Evolutionary conservation across 2,329 filamentous ascomycete species (phyloP).

Genomic region (Penicillium concentricum): DNA sequence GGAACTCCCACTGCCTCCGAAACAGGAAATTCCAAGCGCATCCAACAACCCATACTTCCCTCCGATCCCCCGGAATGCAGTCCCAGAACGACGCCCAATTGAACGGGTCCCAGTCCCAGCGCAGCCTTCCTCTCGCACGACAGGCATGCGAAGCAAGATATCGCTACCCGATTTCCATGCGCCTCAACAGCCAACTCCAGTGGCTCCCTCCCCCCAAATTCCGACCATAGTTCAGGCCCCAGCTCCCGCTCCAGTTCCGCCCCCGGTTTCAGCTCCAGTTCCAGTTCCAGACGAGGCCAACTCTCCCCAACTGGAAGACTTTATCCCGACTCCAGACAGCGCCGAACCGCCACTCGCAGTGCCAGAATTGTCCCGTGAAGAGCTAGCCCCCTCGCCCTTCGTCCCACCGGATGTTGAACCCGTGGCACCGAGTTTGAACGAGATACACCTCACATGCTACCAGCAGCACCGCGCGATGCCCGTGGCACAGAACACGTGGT

Average conservation of each 20-base stretch:
- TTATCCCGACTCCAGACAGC: slow-evolving; percentile 34
- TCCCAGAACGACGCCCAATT: slow-evolving; percentile 2
- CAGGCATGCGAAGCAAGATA: slow-evolving; percentile 1
- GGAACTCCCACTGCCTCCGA: slow-evolving; percentile 12
- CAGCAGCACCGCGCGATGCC: slow-evolving; percentile 40
- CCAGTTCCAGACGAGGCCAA: slow-evolving; percentile 14
- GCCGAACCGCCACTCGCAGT: slow-evolving; percentile 16
- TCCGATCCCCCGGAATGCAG: background rate
- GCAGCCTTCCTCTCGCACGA: background rate
- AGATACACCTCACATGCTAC: slow-evolving; percentile 41
- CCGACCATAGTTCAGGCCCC: background rate
- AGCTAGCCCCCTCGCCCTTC: slow-evolving; percentile 15
- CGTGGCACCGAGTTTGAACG: slow-evolving; percentile 35
- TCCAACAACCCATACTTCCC: slow-evolving; percentile 10
- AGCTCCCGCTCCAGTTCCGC: background rate
- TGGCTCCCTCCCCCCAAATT: background rate
- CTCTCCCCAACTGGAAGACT: slow-evolving; percentile 29
- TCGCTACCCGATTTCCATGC: slow-evolving; percentile 2
- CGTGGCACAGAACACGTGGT: slow-evolving; percentile 38
- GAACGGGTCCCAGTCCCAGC: slow-evolving; percentile 4
- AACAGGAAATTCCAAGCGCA: background rate
- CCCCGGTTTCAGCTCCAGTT: background rate
- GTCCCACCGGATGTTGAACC: slow-evolving; percentile 35
- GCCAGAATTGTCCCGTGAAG: slow-evolving; percentile 11
- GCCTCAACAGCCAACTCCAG: background rate